These are phyloP conservation scores for Podila horticola DNA, from an alignment of 192 early-diverging fungal genomes.

Conservation along the genomic window DNA sequence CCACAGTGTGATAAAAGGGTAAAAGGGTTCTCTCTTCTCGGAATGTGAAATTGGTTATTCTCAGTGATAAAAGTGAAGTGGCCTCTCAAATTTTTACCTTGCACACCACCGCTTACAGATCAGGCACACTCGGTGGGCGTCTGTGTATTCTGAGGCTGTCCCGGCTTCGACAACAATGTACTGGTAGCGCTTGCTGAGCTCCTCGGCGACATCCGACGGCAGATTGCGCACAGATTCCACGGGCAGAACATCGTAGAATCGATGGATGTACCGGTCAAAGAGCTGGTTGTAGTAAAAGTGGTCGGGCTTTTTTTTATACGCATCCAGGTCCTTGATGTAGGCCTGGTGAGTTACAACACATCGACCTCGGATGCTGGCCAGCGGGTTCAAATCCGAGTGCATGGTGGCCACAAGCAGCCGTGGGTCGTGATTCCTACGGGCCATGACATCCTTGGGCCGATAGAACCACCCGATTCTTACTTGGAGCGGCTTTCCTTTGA, in stretches of 20 bases:
- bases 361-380: constrained; percentile 83
- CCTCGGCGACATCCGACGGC: constrained; percentile 74
- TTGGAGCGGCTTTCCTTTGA: constrained; percentile 62
- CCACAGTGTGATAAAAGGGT: neutral
- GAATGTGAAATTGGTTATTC: too few species aligned
- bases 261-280: constrained; percentile 90
- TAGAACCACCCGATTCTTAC: constrained; percentile 79
- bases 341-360: constrained; percentile 77
- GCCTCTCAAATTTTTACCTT: constrained; percentile 47
- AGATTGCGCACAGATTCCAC: constrained; percentile 82
- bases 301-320: constrained; percentile 69
- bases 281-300: constrained; percentile 90
- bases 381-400: constrained; percentile 88
- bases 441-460: constrained; percentile 78
- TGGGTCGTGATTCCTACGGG: constrained; percentile 74
- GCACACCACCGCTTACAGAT: constrained; percentile 80
- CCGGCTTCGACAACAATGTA: constrained; percentile 89
- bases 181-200: constrained; percentile 75
- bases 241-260: constrained; percentile 89
- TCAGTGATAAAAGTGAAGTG: constrained; percentile 11
- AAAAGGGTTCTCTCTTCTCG: neutral
- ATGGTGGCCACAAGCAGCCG: constrained; percentile 85
- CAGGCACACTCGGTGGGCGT: constrained; percentile 73
- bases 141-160: constrained; percentile 81
- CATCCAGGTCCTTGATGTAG: constrained; percentile 71